Evolutionary conservation across 768 basidiomycete genomes (phyloP).

Genomic region (Auriculariales sp.): DNA sequence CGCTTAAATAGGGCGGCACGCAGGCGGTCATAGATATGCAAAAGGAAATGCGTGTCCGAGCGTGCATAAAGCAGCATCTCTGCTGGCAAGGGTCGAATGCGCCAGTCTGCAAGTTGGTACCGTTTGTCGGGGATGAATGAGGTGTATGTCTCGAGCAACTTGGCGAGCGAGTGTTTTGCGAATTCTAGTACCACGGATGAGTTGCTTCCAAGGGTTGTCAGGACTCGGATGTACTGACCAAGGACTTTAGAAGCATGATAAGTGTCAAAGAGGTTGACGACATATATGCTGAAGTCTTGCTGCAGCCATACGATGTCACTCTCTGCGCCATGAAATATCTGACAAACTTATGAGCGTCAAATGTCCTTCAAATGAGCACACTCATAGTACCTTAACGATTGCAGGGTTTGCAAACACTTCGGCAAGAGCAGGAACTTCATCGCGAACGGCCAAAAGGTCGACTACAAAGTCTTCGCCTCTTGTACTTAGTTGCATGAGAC

Average conservation of each 20-base stretch:
- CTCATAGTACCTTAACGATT: conserved; percentile 86
- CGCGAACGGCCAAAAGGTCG: conserved; percentile 60
- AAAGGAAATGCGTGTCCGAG: conserved; percentile 89
- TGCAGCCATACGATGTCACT: conserved; percentile 94
- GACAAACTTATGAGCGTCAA: background rate
- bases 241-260: conserved; percentile 85
- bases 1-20: conserved; percentile 72
- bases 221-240: conserved; percentile 25
- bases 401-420: conserved; percentile 74
- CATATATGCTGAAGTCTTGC: conserved; percentile 84
- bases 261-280: conserved; percentile 95
- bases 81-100: conserved; percentile 74
- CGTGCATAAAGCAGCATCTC: conserved; percentile 91
- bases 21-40: conserved; percentile 84
- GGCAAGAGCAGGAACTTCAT: conserved; percentile 59
- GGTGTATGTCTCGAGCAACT: conserved; percentile 77
- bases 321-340: conserved; percentile 93
- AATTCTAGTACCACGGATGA: conserved; percentile 36
- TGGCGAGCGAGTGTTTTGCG: conserved; percentile 70
- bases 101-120: conserved; percentile 96
- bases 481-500: conserved; percentile 86
- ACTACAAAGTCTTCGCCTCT: conserved; percentile 76
- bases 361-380: conserved; percentile 8
- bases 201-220: background rate
- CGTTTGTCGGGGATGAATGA: conserved; percentile 87